Conservation (phyloP, 1,284 basidiomycete species). For the Sphagnurus paluster region DNA sequence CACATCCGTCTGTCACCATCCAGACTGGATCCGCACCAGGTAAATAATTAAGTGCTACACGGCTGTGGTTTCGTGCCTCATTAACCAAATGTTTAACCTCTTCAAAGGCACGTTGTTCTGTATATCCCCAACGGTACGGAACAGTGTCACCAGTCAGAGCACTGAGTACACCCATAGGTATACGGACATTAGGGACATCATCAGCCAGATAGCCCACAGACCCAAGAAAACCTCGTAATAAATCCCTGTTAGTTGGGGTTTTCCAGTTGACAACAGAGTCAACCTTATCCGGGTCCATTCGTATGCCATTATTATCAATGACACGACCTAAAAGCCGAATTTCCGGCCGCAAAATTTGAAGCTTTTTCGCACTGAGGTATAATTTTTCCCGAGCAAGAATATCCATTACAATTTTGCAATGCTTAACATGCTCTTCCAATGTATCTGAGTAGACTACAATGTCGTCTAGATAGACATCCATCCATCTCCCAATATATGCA, state of each 20-base stretch:
- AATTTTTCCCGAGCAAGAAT: constrained; percentile 18
- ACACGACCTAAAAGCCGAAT: constrained; percentile 29
- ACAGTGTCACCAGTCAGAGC: constrained; percentile 3
- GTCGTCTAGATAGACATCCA: constrained; percentile 31
- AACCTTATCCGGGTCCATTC: constrained; percentile 3
- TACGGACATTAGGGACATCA: background rate
- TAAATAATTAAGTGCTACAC: constrained; percentile 26
- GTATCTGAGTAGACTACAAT: constrained; percentile 35
- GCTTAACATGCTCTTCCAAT: constrained; percentile 31
- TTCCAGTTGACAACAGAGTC: background rate
- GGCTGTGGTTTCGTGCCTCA: constrained; percentile 19
- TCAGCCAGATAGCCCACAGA: background rate
- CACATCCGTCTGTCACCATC: constrained; percentile 30
- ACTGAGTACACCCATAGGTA: constrained; percentile 1
- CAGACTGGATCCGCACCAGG: constrained; percentile 19
- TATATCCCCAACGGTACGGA: constrained; percentile 30
- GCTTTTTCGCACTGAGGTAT: constrained; percentile 17
- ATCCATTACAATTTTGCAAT: constrained; percentile 28
- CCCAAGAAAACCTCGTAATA: background rate
- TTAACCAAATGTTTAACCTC: constrained; percentile 29
- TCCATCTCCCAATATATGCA: constrained; percentile 21
- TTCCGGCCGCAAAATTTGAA: constrained; percentile 13
- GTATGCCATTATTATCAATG: constrained; percentile 27
- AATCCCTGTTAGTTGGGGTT: background rate
- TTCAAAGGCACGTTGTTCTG: constrained; percentile 35